Evolutionary conservation across 2,329 filamentous ascomycete species (phyloP), one percentile per base, ranked within the genome.

Genomic region (Ophiostoma novo-ulmi): DNA sequence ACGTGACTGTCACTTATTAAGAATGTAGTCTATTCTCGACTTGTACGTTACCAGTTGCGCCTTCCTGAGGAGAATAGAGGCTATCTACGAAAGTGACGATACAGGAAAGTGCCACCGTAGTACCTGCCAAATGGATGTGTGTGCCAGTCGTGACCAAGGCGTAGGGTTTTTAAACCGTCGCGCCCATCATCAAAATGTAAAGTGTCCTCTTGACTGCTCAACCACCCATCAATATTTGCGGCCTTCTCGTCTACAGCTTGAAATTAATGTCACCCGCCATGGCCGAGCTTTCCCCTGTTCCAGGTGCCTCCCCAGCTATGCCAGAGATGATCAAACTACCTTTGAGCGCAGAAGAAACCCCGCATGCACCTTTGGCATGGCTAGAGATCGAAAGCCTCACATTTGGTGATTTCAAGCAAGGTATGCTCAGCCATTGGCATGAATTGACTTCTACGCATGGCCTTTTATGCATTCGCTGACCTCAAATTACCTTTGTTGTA

Each of bases 371-470:
- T 1, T 17, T 73, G n/a, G 72, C 72, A 8, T 73, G 65, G 65
- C 41, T 74, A 5, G 71, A 73, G 52, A 66, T 73, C 3, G 73
- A 74, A 35, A 73, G 64, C 10, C 35, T 52, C 2, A 64, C 69
- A 0, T 69, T 68, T 39, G 72, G 71, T 1, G 66, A 71, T 6
- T 74, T 74, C 65, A 74, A 72, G 39, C 71, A 74, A 44, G 48
- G 73, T 72, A 31, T 22, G 5, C n/a, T 48, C 7, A 11, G 7
- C 20, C 17, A 13, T 5, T 41, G 35, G n/a, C 31, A 35, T 22
- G 17, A 20, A 20, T 8, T n/a, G 44, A 8, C 17, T 20, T 11
- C n/a, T 65, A 1, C 48, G 6, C 10, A 13, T 3, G 22, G 5
- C n/a, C 52, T 1, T 36, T 26, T 1, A n/a, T 22, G 31, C 17